Percentiles rank a stretch among this genome's conserved stretches.
These are phyloP conservation scores for Craterostigma plantagineum DNA, from an alignment of 257 asterid genomes.

Conservation along the genomic window DNA sequence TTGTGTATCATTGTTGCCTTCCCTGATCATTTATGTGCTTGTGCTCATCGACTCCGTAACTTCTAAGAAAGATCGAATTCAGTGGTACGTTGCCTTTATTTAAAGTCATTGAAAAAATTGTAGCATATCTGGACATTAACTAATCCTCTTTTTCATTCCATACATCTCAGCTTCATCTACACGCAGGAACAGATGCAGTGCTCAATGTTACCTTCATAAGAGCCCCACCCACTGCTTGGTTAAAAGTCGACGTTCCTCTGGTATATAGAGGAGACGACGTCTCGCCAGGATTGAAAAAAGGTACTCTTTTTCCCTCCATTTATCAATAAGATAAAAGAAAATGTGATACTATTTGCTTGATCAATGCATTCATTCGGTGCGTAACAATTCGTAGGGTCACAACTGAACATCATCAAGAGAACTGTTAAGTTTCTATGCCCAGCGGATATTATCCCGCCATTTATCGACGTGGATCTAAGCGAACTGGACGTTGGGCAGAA, in stretches of 20 bases:
- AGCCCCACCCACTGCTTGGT: constrained; percentile 59
- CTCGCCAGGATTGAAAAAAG: constrained; percentile 73
- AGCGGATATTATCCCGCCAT: constrained; percentile 76
- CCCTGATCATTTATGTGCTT: no score
- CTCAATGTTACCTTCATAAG: constrained; percentile 81
- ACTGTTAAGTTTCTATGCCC: constrained; percentile 72
- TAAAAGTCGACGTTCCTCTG: constrained; percentile 64
- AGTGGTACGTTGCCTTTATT: no score
- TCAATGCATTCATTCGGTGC: not conserved
- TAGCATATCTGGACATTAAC: no score
- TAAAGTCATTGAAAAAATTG: no score
- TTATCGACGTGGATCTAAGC: constrained; percentile 74
- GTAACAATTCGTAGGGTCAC: constrained; percentile 32
- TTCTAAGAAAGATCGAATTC: no score
- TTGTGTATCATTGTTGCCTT: no score
- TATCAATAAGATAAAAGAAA: no score
- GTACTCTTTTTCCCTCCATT: constrained; percentile 12
- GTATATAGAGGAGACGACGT: constrained; percentile 76
- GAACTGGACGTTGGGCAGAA: constrained; percentile 80
- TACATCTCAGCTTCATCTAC: constrained; percentile 67
- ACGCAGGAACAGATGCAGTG: constrained; percentile 64
- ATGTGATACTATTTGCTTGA: not conserved
- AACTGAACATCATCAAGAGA: constrained; percentile 64
- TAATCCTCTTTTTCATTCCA: constrained; percentile 19
- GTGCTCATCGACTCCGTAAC: no score